These are phyloP conservation scores for Tetrahymena thermophila DNA, from an alignment of 73 alveolate genomes.

Conservation along the genomic window DNA sequence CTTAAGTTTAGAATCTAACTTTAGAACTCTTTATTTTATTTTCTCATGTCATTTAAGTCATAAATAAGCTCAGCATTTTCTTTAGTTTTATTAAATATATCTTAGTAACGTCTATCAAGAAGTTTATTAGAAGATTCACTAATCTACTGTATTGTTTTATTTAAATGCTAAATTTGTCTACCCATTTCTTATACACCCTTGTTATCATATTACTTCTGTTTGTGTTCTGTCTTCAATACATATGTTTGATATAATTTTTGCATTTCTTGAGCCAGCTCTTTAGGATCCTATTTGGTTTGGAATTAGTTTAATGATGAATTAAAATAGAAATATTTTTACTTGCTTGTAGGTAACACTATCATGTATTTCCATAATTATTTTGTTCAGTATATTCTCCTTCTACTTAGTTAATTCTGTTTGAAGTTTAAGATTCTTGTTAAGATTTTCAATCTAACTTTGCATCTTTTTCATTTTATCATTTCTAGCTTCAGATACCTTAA, in stretches of 20 bases:
- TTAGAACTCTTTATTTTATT: conserved; percentile 45
- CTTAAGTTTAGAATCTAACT: conserved; percentile 10
- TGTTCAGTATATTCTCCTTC: conserved; percentile 58
- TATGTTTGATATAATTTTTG: conserved; percentile 67
- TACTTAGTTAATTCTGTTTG: conserved; percentile 56
- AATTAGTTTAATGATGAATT: not conserved
- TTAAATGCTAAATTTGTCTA: conserved; percentile 73
- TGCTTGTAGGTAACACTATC: conserved; percentile 65
- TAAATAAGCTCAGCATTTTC: conserved; percentile 71
- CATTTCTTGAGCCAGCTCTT: conserved; percentile 62
- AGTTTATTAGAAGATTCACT: conserved; percentile 66
- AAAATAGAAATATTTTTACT: conserved; percentile 45
- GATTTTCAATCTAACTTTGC: conserved; percentile 53
- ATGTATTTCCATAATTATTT: conserved; percentile 72
- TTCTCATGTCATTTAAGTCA: conserved; percentile 69
- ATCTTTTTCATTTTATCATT: conserved; percentile 66
- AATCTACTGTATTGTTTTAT: conserved; percentile 61
- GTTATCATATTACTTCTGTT: conserved; percentile 77
- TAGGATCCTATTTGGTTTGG: not conserved
- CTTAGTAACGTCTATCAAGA: conserved; percentile 61
- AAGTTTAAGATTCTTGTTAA: conserved; percentile 47
- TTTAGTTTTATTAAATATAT: conserved; percentile 67
- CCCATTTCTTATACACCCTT: conserved; percentile 77
- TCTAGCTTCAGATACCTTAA: conserved; percentile 39
- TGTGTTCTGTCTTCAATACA: conserved; percentile 66